Evolutionary conservation across 306 rosid genomes (phyloP), one percentile per base, ranked within the genome.

Genomic region (Fragaria iinumae): DNA sequence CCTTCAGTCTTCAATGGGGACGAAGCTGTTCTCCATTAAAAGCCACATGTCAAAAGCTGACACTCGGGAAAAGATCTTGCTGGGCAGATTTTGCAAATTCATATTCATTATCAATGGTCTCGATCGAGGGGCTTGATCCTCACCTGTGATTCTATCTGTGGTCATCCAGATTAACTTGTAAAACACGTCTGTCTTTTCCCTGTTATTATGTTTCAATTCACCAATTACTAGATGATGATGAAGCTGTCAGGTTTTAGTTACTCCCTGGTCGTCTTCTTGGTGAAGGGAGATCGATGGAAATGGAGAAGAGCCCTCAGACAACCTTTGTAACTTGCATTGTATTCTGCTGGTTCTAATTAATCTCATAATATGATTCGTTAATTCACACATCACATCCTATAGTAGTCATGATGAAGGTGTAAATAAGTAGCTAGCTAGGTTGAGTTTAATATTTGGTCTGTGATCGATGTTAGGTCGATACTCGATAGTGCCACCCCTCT

Each of bases 41-140:
- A n/a, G 32, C 59, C 70, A 18, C 38, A 29, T 74, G 59, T 74
- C 59, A 74, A 74, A 74, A 62, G 69, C 78, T 74, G 78, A 41
- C 77, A 23, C 18, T 41, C 39, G 5, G 21, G 16, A 29, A 62
- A 29, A 29, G 67, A 62, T 62, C 2, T 63, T 25, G 16, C 36
- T 59, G 38, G 67, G 67, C 39, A 59, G 65, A 25, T 29, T 27
- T 63, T 65, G 67, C 38, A 5, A 6, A 29, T 5, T 2, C 41
- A 62, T 32, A 32, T 29, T 62, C 17, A 60, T 64, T 64, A 1
- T 17, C 8, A 17, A 64, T 64, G 45, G 23, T 64, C 44, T 17
- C 69, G 69, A 64, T 64, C 44, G 43, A 16, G 20, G 63, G 67
- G 0, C 72, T 69, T 52, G 43, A 39, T 70, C 32, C 14, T 70